Evolutionary conservation across 371 early-diverging fungal genomes (phyloP).

Genomic region (Circinella umbellata): DNA sequence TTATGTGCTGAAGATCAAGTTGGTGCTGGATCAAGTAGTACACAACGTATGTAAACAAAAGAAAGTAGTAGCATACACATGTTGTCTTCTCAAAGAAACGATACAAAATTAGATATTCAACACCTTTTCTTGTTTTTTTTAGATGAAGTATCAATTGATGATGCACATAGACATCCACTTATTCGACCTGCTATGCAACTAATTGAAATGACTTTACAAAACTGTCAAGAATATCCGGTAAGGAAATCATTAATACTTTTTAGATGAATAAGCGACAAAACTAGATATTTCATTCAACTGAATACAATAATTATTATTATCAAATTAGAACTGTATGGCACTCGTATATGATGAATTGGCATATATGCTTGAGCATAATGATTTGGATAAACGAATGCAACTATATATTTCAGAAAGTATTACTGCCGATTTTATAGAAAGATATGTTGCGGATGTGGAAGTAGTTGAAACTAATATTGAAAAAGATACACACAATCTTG

Average conservation of each 20-base stretch:
- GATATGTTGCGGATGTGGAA: slow-evolving; percentile 55
- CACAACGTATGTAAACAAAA: slow-evolving; percentile 10
- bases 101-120: not conserved
- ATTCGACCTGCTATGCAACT: slow-evolving; percentile 47
- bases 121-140: not conserved
- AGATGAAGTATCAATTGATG: slow-evolving; percentile 9
- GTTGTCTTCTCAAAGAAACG: not conserved
- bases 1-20: slow-evolving; percentile 12
- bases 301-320: not conserved
- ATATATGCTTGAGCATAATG: slow-evolving; percentile 53
- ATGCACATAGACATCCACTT: slow-evolving; percentile 47
- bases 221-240: slow-evolving; percentile 57
- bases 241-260: not conserved
- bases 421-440: slow-evolving; percentile 65
- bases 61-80: no score
- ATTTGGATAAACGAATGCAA: slow-evolving; percentile 62
- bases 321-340: slow-evolving; percentile 61
- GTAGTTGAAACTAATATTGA: slow-evolving; percentile 19
- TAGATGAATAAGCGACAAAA: no score
- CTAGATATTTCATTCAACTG: not conserved
- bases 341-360: slow-evolving; percentile 80
- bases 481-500: slow-evolving; percentile 4
- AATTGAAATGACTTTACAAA: slow-evolving; percentile 49
- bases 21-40: slow-evolving; percentile 11
- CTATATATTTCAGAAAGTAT: slow-evolving; percentile 75